Conservation (phyloP, 805 yeast genomes). For the Lachancea sp. region DNA sequence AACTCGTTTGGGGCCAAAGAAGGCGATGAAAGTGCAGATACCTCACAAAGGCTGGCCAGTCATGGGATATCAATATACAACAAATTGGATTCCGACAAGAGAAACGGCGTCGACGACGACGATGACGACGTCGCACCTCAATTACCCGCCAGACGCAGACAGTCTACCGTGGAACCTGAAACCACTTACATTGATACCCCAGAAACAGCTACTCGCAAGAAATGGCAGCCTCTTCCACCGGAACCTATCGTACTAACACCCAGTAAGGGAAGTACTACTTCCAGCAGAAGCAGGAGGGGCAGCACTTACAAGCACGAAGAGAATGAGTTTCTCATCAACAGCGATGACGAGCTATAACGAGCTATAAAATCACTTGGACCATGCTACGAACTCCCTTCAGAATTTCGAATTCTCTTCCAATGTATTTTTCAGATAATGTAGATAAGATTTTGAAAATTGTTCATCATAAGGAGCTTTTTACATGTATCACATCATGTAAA, state of each 20-base stretch:
- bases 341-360: constrained; percentile 31
- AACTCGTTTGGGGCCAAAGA: constrained; percentile 30
- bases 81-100: constrained; percentile 17
- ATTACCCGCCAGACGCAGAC: constrained; percentile 21
- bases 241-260: constrained; percentile 24
- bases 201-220: constrained; percentile 18
- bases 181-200: constrained; percentile 32
- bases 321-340: constrained; percentile 28
- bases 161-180: constrained; percentile 23
- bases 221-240: constrained; percentile 26
- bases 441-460: constrained; percentile 26
- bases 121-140: constrained; percentile 32
- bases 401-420: constrained; percentile 10
- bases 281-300: constrained; percentile 2
- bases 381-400: constrained; percentile 5
- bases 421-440: constrained; percentile 32
- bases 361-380: constrained; percentile 8
- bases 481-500: background rate
- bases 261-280: constrained; percentile 18
- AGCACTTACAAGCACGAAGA: constrained; percentile 16
- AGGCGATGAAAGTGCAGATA: constrained; percentile 24
- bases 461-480: constrained; percentile 20
- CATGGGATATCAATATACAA: constrained; percentile 28
- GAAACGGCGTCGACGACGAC: constrained; percentile 21
- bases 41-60: constrained; percentile 19